Conservation (phyloP, 495 filamentous ascomycete species). For the Xylaria nigripes region DNA sequence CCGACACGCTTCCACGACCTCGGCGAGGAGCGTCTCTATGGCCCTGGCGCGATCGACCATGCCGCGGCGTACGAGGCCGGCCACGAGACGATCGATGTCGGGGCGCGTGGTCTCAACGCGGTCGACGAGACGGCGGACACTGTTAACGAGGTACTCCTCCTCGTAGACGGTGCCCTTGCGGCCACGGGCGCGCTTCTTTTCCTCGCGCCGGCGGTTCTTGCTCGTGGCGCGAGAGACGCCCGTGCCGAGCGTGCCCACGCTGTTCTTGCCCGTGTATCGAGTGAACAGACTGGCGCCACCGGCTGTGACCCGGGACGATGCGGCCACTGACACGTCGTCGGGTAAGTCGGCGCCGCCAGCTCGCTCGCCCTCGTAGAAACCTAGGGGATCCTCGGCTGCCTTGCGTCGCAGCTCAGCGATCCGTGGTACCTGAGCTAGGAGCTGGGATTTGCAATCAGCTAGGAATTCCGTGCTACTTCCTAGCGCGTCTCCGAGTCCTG, state of each 20-base stretch:
- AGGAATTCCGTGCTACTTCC: constrained; percentile 77
- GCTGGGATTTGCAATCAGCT: constrained; percentile 80
- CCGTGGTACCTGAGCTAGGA: constrained; percentile 74
- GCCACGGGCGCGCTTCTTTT: constrained; percentile 87
- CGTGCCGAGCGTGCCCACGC: constrained; percentile 57
- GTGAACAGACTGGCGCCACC: constrained; percentile 73
- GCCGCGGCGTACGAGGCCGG: constrained; percentile 62
- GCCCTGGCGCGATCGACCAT: constrained; percentile 84
- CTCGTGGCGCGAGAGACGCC: constrained; percentile 64
- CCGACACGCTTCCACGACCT: constrained; percentile 61
- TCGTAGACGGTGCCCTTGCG: constrained; percentile 97
- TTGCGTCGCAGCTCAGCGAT: constrained; percentile 72
- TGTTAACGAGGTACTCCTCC: constrained; percentile 90
- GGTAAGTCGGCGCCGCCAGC: constrained; percentile 61
- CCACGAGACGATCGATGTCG: constrained; percentile 64
- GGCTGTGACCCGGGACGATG: constrained; percentile 70
- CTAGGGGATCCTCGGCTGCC: constrained; percentile 72
- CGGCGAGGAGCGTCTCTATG: constrained; percentile 60
- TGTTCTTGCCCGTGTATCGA: constrained; percentile 68
- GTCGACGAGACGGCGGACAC: constrained; percentile 74
- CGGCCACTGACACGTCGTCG: constrained; percentile 85
- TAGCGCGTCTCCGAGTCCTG: constrained; percentile 67
- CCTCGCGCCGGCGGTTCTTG: constrained; percentile 76
- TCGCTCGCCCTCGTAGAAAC: constrained; percentile 65
- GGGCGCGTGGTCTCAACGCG: constrained; percentile 60